Conservation (phyloP, 805 yeast species). For the Wickerhamiella lipophila region DNA sequence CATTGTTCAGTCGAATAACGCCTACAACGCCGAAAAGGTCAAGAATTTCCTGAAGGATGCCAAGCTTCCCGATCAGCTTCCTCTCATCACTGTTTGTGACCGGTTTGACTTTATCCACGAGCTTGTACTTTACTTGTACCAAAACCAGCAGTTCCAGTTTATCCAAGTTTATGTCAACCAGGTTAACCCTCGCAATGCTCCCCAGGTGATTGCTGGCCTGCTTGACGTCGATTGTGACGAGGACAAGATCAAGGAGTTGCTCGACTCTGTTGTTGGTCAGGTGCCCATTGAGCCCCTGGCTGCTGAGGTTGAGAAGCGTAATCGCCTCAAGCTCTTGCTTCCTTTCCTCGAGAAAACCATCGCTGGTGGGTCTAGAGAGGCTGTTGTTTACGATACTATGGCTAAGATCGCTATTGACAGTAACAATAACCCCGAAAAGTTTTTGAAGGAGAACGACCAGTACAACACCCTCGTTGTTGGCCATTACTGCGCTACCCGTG, state of each 20-base stretch:
- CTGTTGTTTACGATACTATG: constrained; percentile 83
- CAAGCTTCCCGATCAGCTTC: constrained; percentile 85
- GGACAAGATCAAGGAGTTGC: constrained; percentile 61
- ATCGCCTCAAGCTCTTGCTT: constrained; percentile 75
- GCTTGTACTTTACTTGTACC: constrained; percentile 82
- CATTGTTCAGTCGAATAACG: constrained; percentile 84
- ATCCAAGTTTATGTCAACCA: constrained; percentile 97
- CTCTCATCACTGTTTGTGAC: constrained; percentile 92
- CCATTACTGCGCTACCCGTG: constrained; percentile 97
- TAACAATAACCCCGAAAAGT: constrained; percentile 94
- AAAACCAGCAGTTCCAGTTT: constrained; percentile 88
- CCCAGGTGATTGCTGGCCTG: constrained; percentile 92
- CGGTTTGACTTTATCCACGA: constrained; percentile 86
- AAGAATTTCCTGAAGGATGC: constrained; percentile 94
- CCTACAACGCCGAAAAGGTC: constrained; percentile 93
- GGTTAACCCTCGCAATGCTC: constrained; percentile 90
- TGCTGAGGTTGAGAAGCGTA: constrained; percentile 91
- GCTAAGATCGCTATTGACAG: constrained; percentile 97
- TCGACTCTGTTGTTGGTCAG: constrained; percentile 80
- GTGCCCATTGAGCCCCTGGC: constrained; percentile 86
- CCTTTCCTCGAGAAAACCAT: constrained; percentile 89
- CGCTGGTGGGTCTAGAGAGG: constrained; percentile 70
- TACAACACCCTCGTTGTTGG: constrained; percentile 95
- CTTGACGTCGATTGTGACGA: constrained; percentile 98
- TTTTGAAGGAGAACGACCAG: constrained; percentile 76